These are phyloP conservation scores for Mycosarcoma mackinlayi DNA, from an alignment of 1,284 basidiomycete species.

Conservation along the genomic window DNA sequence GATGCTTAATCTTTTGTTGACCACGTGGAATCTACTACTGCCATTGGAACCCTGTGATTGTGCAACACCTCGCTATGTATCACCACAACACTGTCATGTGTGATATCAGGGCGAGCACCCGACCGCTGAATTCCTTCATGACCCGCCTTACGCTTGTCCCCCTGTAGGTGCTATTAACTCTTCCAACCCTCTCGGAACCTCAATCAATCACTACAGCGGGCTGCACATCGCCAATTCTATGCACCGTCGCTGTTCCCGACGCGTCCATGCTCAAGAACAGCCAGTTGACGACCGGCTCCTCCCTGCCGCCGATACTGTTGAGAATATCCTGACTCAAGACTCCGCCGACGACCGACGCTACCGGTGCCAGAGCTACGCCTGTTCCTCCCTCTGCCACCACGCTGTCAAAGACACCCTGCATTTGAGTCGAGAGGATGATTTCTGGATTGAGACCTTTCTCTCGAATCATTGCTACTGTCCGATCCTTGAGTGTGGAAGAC, in stretches of 20 bases:
- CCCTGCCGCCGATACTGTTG: constrained; percentile 87
- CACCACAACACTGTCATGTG: too few relatives aligned
- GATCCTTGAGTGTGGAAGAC: constrained; percentile 8
- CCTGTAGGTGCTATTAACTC: neutral
- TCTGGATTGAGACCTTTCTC: constrained; percentile 33
- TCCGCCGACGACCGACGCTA: constrained; percentile 85
- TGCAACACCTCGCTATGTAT: too few relatives aligned
- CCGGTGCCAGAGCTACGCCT: constrained; percentile 83
- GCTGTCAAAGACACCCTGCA: constrained; percentile 17
- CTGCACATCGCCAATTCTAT: constrained; percentile 14
- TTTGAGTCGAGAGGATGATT: constrained; percentile 5
- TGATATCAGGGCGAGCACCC: too few relatives aligned
- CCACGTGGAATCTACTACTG: too few relatives aligned
- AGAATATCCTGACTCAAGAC: constrained; percentile 93
- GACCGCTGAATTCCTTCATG: too few relatives aligned
- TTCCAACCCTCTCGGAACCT: neutral
- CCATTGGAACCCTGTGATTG: too few relatives aligned
- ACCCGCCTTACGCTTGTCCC: too few relatives aligned
- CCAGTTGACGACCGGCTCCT: constrained; percentile 91
- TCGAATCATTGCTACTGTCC: constrained; percentile 15
- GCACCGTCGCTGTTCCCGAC: constrained; percentile 14
- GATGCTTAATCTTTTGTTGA: too few relatives aligned
- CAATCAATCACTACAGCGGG: constrained; percentile 14
- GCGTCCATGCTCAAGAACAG: constrained; percentile 81
- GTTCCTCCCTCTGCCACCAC: constrained; percentile 71